Percentiles rank a stretch among this genome's conserved stretches.
phyloP scores from a whole-genome alignment of 768 basidiomycete species.

The Jaapia argillacea region DNA sequence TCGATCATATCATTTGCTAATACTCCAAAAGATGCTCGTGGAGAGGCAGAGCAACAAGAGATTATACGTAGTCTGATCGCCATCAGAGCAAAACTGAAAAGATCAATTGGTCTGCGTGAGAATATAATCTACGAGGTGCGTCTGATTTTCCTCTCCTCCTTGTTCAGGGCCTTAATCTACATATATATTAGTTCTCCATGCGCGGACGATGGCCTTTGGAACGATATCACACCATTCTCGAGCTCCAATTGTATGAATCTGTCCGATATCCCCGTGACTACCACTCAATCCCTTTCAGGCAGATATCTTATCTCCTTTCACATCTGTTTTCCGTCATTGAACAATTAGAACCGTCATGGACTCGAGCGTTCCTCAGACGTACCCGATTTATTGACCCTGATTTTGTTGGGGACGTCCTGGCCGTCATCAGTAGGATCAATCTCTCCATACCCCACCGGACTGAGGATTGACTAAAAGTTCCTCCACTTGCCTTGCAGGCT shows the following conservation, averaged over 20 bases:
- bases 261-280: not conserved
- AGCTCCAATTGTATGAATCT: conserved; percentile 51
- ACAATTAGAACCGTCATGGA: conserved; percentile 70
- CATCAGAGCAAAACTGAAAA: conserved; percentile 61
- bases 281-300: conserved; percentile 27
- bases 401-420: conserved; percentile 79
- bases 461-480: not conserved
- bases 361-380: conserved; percentile 61
- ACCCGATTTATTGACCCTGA: conserved; percentile 69
- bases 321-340: conserved; percentile 67
- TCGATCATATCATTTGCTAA: conserved; percentile 66
- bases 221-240: conserved; percentile 59
- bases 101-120: conserved; percentile 41
- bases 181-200: conserved; percentile 49
- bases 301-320: conserved; percentile 58
- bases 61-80: conserved; percentile 64
- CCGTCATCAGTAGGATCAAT: conserved; percentile 63
- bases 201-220: conserved; percentile 74
- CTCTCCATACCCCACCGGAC: not conserved
- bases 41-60: conserved; percentile 35
- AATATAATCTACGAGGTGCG: conserved; percentile 63
- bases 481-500: conserved; percentile 28
- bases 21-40: conserved; percentile 24
- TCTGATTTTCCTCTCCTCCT: conserved; percentile 4
- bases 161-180: not conserved